phyloP scores from a whole-genome alignment of 2,329 filamentous ascomycete genomes.

The Pyricularia pennisetigena region DNA sequence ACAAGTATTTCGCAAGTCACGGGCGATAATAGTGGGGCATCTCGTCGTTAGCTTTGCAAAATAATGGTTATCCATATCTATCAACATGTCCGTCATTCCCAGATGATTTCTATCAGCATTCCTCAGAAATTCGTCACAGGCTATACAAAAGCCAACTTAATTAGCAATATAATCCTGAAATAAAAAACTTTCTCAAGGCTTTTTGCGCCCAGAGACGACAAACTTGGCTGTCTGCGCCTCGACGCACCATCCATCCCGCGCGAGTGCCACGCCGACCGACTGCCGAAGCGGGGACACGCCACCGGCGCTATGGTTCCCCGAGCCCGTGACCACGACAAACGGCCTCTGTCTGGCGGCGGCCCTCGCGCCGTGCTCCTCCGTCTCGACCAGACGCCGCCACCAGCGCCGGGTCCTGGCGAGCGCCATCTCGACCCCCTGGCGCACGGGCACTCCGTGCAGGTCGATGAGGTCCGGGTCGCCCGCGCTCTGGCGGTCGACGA shows the following conservation, averaged over 20 bases:
- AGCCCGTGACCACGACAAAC: conserved; percentile 71
- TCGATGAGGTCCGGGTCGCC: conserved; percentile 56
- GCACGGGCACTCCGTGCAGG: conserved; percentile 73
- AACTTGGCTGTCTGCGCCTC: conserved; percentile 63
- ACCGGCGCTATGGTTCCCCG: conserved; percentile 67
- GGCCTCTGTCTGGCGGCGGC: conserved; percentile 34
- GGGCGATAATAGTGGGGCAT: too few relatives aligned
- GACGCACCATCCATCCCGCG: conserved; percentile 74
- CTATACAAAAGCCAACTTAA: not conserved
- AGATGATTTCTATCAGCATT: not conserved
- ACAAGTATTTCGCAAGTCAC: too few relatives aligned
- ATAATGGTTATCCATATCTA: too few relatives aligned
- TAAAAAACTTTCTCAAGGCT: conserved; percentile 6
- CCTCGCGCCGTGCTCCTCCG: conserved; percentile 19
- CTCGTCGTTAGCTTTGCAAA: too few relatives aligned
- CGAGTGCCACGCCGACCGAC: conserved; percentile 67
- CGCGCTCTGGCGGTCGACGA: conserved; percentile 60
- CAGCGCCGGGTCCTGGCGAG: conserved; percentile 56
- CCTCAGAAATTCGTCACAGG: not conserved
- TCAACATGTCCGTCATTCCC: too few relatives aligned
- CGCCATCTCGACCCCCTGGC: conserved; percentile 73
- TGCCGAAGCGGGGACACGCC: conserved; percentile 69
- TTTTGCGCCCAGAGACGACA: conserved; percentile 50
- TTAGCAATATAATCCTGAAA: not conserved
- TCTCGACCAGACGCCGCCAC: conserved; percentile 60